phyloP scores from a whole-genome alignment of 192 early-diverging fungal genomes.

The Backusella sp. region DNA sequence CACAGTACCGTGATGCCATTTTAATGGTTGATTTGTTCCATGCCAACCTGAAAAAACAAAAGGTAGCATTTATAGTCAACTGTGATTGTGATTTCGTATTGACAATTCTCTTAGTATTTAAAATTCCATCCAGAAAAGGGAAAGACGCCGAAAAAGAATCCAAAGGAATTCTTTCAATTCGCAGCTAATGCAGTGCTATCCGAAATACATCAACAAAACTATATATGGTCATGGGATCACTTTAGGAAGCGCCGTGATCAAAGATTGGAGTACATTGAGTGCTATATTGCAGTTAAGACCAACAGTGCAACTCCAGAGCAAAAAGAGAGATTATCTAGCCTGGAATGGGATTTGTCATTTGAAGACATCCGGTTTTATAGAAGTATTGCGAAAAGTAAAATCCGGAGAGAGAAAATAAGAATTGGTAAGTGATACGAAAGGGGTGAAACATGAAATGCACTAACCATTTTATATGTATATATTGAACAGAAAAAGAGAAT shows the following conservation, averaged over 20 bases:
- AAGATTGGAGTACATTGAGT: slow-evolving; percentile 62
- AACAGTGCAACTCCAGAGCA: slow-evolving; percentile 38
- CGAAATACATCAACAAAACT: slow-evolving; percentile 74
- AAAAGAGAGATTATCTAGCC: slow-evolving; percentile 40
- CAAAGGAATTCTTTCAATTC: slow-evolving; percentile 69
- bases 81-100: slow-evolving; percentile 40
- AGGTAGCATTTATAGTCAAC: slow-evolving; percentile 34
- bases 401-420: slow-evolving; percentile 58
- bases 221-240: slow-evolving; percentile 74
- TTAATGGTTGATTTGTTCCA: slow-evolving; percentile 53
- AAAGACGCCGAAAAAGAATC: slow-evolving; percentile 69
- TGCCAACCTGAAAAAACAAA: slow-evolving; percentile 29
- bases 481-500: slow-evolving; percentile 19
- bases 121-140: slow-evolving; percentile 66
- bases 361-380: slow-evolving; percentile 80
- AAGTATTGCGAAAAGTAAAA: slow-evolving; percentile 56
- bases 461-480: neutral
- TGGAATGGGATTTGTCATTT: slow-evolving; percentile 67
- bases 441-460: neutral
- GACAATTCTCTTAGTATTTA: slow-evolving; percentile 51
- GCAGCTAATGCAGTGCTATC: slow-evolving; percentile 61
- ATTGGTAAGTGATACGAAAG: slow-evolving; percentile 28
- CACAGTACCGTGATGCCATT: slow-evolving; percentile 70
- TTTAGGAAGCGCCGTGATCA: slow-evolving; percentile 68
- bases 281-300: slow-evolving; percentile 49